phyloP scores from a whole-genome alignment of 2,329 filamentous ascomycete species.

The Xylariaceae sp. region DNA sequence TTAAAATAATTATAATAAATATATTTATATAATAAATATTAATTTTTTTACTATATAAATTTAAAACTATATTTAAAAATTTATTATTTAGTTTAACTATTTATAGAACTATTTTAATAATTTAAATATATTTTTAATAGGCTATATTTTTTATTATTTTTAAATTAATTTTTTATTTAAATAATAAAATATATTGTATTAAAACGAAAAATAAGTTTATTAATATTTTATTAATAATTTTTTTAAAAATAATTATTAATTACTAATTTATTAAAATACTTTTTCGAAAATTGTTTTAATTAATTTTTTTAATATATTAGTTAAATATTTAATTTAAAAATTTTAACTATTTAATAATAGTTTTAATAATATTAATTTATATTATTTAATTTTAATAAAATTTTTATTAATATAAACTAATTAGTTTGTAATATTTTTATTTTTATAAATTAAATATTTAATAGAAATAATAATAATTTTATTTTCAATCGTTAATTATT shows the following conservation, averaged over 20 bases:
- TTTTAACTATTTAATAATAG: not conserved
- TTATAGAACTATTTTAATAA: not conserved
- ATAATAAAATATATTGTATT: not conserved
- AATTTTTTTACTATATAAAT: slow-evolving; percentile 1
- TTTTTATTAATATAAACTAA: not conserved
- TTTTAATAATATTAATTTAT: not conserved
- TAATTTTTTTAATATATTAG: too few relatives aligned
- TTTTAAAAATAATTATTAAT: not conserved
- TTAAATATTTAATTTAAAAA: not conserved
- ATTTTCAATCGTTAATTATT: not conserved
- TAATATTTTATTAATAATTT: not conserved
- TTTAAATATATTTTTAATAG: not conserved
- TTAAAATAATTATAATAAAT: not conserved
- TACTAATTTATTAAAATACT: too few relatives aligned
- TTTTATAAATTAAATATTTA: not conserved
- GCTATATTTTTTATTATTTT: too few relatives aligned
- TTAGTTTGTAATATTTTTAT: not conserved
- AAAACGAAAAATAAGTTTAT: not conserved
- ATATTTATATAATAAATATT: not conserved
- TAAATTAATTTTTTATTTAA: too few relatives aligned
- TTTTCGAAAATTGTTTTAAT: too few relatives aligned
- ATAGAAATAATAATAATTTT: not conserved
- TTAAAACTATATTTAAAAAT: not conserved
- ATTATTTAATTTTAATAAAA: not conserved
- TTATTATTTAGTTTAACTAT: not conserved